A percentile compares a stretch with the other conserved stretches of the same genome.
Evolutionary conservation across 2,329 filamentous ascomycete genomes (phyloP).

Genomic region (Fusarium nisikadoi): DNA sequence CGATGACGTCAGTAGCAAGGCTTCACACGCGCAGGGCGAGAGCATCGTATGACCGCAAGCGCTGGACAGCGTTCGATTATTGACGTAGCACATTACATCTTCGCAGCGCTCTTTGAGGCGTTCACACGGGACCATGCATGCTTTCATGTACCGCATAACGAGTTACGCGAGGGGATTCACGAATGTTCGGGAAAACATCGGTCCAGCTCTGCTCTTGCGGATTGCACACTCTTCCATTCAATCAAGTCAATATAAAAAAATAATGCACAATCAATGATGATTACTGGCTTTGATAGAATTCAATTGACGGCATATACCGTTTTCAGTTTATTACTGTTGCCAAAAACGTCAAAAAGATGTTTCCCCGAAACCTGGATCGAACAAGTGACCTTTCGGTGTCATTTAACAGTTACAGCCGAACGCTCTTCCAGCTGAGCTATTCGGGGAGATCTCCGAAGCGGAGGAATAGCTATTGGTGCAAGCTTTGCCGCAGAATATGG

Average conservation of each 20-base stretch:
- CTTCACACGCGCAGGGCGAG: background rate
- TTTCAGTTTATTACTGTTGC: accelerated
- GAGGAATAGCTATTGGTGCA: slow-evolving; percentile 23
- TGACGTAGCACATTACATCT: background rate
- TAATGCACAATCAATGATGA: no score
- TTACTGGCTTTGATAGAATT: background rate
- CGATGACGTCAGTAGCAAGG: background rate
- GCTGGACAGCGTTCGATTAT: no score
- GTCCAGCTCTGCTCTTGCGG: background rate
- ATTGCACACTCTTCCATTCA: background rate
- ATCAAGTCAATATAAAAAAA: no score
- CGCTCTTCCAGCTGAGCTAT: slow-evolving; percentile 31
- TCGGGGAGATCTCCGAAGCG: slow-evolving; percentile 18
- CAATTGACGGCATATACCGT: background rate
- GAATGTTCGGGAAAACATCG: background rate
- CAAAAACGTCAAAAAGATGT: background rate
- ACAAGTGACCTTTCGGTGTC: slow-evolving; percentile 31
- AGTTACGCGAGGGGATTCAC: background rate
- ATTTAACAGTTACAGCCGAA: slow-evolving; percentile 28
- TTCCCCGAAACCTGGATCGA: slow-evolving; percentile 30
- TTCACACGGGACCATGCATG: background rate
- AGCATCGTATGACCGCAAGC: no score
- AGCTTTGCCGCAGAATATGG: accelerated
- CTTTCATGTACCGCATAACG: no score
- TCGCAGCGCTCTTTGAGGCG: background rate